Conservation (phyloP, 2,329 filamentous ascomycete species). For the Aspergillus bombycis region DNA sequence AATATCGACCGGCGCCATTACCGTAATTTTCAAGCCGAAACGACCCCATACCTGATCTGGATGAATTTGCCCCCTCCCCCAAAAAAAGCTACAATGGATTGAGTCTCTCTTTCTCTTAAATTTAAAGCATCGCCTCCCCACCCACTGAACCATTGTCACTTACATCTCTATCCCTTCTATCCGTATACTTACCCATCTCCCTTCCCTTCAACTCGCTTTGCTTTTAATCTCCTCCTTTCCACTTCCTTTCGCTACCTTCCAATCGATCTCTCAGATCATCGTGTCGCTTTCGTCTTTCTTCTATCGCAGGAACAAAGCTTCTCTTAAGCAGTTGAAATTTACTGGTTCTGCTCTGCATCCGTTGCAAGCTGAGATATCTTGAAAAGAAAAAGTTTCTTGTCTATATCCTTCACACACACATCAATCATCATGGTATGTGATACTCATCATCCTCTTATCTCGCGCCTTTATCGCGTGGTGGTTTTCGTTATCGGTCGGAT, state of each 20-base stretch:
- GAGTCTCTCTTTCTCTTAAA: slow-evolving; percentile 18
- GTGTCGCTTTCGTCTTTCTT: slow-evolving; percentile 14
- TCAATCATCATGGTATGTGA: slow-evolving; percentile 18
- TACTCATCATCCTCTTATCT: background rate
- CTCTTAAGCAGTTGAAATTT: background rate
- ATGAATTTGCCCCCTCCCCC: slow-evolving; percentile 19
- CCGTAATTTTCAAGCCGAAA: slow-evolving; percentile 22
- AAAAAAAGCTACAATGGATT: slow-evolving; percentile 15
- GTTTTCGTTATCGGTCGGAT: background rate
- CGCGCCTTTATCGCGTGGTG: background rate
- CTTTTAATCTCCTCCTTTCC: slow-evolving; percentile 19
- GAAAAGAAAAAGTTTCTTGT: slow-evolving; percentile 6
- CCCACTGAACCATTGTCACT: slow-evolving; percentile 20
- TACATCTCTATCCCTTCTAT: slow-evolving; percentile 17
- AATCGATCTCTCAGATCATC: slow-evolving; percentile 18
- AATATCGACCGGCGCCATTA: slow-evolving; percentile 5
- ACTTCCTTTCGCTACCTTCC: slow-evolving; percentile 15
- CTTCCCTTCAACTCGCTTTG: slow-evolving; percentile 27
- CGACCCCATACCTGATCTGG: slow-evolving; percentile 11
- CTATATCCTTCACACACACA: slow-evolving; percentile 9
- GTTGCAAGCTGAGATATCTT: slow-evolving; percentile 4
- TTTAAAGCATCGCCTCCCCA: slow-evolving; percentile 25
- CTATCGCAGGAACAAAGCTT: slow-evolving; percentile 1
- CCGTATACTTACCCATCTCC: slow-evolving; percentile 22
- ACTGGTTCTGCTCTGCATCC: slow-evolving; percentile 1